Percentiles rank a stretch among this genome's conserved stretches.
Conservation (phyloP, 2,329 filamentous ascomycete species). For the Nemania sp. region DNA sequence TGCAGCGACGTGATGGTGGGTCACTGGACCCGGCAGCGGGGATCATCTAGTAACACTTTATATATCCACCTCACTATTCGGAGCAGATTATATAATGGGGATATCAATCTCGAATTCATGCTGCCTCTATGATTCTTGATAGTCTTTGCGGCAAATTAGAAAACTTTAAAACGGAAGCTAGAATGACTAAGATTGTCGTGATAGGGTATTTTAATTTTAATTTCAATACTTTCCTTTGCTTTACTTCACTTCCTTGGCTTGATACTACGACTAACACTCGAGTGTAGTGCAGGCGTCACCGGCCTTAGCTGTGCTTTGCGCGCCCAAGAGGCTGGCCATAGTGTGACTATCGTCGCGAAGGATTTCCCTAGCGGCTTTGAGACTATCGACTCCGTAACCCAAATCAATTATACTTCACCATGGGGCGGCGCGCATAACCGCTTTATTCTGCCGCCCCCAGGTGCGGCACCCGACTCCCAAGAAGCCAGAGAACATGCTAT, state of each 20-base stretch:
- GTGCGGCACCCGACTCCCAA: conserved; percentile 43
- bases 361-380: conserved; percentile 63
- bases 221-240: neutral
- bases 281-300: conserved; percentile 63
- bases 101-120: neutral
- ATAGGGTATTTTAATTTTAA: conserved; percentile 45
- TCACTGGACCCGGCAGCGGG: neutral
- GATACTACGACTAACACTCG: conserved; percentile 5
- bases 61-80: neutral
- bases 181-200: conserved; percentile 45
- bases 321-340: conserved; percentile 56
- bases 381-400: conserved; percentile 54
- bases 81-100: neutral
- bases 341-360: conserved; percentile 59
- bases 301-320: conserved; percentile 63
- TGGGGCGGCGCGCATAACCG: conserved; percentile 70
- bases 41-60: neutral
- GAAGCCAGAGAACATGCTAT: conserved; percentile 58
- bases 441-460: conserved; percentile 57
- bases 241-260: no score
- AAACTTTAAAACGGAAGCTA: neutral
- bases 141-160: no score
- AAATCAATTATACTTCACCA: conserved; percentile 67
- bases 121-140: no score
- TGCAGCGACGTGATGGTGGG: neutral